A percentile compares a stretch with the other conserved stretches of the same genome.
Evolutionary conservation across 495 filamentous ascomycete species (phyloP).

Genomic region (Xylaria flabelliformis): DNA sequence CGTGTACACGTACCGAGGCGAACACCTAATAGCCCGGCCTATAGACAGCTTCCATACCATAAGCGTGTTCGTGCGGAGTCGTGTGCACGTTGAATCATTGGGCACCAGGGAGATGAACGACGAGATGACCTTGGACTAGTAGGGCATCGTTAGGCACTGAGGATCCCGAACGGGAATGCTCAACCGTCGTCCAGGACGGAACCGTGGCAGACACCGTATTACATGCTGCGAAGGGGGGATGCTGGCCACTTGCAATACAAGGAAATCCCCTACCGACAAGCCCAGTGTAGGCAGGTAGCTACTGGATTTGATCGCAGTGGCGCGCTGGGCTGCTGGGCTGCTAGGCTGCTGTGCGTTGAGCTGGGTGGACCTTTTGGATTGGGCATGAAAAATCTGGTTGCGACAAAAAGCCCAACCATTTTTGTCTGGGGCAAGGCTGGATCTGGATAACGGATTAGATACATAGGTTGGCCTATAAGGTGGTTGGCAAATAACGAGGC

Average conservation of each 20-base stretch:
- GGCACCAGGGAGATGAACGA: constrained; percentile 33
- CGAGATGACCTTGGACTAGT: constrained; percentile 28
- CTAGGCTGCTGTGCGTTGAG: constrained; percentile 9
- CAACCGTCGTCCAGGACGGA: constrained; percentile 20
- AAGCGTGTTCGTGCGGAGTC: constrained; percentile 14
- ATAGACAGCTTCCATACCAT: constrained; percentile 7
- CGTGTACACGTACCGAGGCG: constrained; percentile 28
- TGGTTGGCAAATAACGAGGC: background rate
- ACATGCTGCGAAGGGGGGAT: constrained; percentile 30
- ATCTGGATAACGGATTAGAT: constrained; percentile 11
- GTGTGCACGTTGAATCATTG: constrained; percentile 20
- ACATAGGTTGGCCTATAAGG: background rate
- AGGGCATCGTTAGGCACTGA: constrained; percentile 46
- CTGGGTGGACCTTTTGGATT: constrained; percentile 38
- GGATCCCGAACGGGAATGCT: constrained; percentile 28
- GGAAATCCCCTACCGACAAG: constrained; percentile 31
- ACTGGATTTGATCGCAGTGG: constrained; percentile 37
- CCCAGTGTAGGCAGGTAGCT: background rate
- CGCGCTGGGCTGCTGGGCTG: constrained; percentile 22
- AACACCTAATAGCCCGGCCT: constrained; percentile 21
- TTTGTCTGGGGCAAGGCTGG: constrained; percentile 21
- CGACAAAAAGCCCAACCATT: constrained; percentile 22
- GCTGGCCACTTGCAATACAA: constrained; percentile 21
- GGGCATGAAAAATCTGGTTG: constrained; percentile 34
- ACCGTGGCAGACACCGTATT: constrained; percentile 37